Base-by-base conservation (phyloP, 345 rosid genomes). In the Hirschfeldia incana region DNA sequence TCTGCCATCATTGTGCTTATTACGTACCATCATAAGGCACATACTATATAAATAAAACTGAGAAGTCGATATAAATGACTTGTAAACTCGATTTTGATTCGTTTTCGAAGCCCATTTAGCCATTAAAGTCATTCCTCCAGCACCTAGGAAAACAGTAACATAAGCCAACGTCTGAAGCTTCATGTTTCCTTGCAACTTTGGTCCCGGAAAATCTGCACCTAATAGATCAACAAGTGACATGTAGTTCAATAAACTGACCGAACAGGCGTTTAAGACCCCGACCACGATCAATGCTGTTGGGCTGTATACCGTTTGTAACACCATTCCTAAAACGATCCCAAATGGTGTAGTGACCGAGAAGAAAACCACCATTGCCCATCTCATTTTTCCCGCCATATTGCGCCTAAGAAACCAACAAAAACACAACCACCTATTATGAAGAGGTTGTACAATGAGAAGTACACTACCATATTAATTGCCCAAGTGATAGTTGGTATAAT, bases 331-430 rank as follows among this genome's bases (percentile, higher is more conserved):
- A 16, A 1, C 81, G 37, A 87, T 82, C 26, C 88, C 88, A 5
- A 67, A n/a, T 8, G 88, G 90, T 3, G 89, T 85, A 8, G 89
- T 84, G n/a, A 73, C 55, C 4, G 87, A 85, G 80, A 85, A 85
- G 21, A 87, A 84, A 15, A 83, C 42, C 51, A 69, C 79, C 87
- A 83, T 75, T 11, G 59, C 78, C 28, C 76, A 67, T 6, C 76
- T 76, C 44, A 39, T 70, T 65, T 71, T 85, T 0, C 2, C 0
- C 0, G 69, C 69, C 82, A 37, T 84, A 84, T 33, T 81, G 83
- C 29, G 87, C 90, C 90, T 87, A 69, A 8, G 42, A 49, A 70
- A 13, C 30, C 11, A 27, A 63, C 4, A 55, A 51, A 29, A 28
- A 67, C 5, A 6, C 5, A 57, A 6, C 21, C 15, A 61, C 7